Percentiles rank a stretch among this genome's conserved stretches.
phyloP scores from a whole-genome alignment of 1,139 yeast species.

The Debaryomyces udenii region DNA sequence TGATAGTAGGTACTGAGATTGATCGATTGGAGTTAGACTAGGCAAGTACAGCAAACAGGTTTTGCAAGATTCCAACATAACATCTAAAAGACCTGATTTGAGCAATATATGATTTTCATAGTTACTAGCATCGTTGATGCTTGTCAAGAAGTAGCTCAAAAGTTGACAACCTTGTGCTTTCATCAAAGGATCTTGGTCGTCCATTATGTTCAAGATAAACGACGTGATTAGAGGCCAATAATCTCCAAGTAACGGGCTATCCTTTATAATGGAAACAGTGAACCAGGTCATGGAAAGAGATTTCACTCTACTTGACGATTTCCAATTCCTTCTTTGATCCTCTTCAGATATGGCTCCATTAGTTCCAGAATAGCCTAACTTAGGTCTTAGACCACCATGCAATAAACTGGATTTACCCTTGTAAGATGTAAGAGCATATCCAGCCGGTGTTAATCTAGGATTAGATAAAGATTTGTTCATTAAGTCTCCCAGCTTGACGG shows the following conservation, averaged over 20 bases:
- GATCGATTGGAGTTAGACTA: slow-evolving; percentile 37
- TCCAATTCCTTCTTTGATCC: slow-evolving; percentile 35
- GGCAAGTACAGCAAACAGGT: slow-evolving; percentile 51
- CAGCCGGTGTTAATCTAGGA: slow-evolving; percentile 13
- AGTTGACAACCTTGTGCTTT: slow-evolving; percentile 49
- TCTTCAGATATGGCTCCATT: slow-evolving; percentile 24
- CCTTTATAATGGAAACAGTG: slow-evolving; percentile 23
- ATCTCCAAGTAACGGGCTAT: slow-evolving; percentile 19
- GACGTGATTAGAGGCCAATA: slow-evolving; percentile 54
- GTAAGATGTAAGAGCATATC: slow-evolving; percentile 8
- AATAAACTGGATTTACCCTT: slow-evolving; percentile 5
- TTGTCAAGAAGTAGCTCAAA: slow-evolving; percentile 25
- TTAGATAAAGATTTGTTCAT: slow-evolving; percentile 8
- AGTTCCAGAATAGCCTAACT: slow-evolving; percentile 30
- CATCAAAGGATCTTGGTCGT: slow-evolving; percentile 48
- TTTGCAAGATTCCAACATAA: slow-evolving; percentile 45
- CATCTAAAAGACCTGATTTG: slow-evolving; percentile 43
- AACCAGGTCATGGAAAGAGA: slow-evolving; percentile 34
- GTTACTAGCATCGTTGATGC: slow-evolving; percentile 18
- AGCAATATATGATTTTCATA: slow-evolving; percentile 19
- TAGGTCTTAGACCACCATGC: slow-evolving; percentile 30
- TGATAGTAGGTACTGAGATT: slow-evolving; percentile 26
- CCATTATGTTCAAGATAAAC: slow-evolving; percentile 51
- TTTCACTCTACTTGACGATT: slow-evolving; percentile 25
- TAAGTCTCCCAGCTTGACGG: not conserved